Conservation (phyloP, 2,329 filamentous ascomycete species). For the Magnaporthiopsis rhizophila region DNA sequence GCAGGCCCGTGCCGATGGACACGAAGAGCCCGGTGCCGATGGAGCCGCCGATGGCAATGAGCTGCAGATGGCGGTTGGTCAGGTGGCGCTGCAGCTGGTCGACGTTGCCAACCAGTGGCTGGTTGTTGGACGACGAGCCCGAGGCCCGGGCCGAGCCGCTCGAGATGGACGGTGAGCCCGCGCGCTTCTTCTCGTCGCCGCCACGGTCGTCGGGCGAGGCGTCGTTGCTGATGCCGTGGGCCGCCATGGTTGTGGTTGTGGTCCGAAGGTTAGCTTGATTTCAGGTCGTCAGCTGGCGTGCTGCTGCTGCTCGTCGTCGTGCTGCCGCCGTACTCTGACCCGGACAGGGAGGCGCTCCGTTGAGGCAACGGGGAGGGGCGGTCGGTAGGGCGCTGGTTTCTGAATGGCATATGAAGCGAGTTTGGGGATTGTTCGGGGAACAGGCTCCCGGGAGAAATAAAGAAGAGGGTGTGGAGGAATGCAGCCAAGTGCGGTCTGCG, state of each 20-base stretch:
- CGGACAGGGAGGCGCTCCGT: conserved; percentile 4
- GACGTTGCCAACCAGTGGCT: conserved; percentile 4
- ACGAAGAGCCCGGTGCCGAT: conserved; percentile 54
- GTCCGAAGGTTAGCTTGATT: too few species aligned
- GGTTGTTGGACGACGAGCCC: background rate
- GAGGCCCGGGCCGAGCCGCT: background rate
- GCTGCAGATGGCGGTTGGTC: conserved; percentile 47
- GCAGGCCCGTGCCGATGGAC: conserved; percentile 49
- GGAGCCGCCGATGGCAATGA: conserved; percentile 50
- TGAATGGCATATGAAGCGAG: background rate
- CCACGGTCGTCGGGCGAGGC: background rate
- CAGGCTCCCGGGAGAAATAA: background rate
- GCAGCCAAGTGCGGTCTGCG: too few species aligned
- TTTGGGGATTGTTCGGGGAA: background rate
- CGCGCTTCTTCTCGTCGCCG: background rate
- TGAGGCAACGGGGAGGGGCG: conserved; percentile 2
- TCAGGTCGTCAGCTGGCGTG: too few species aligned
- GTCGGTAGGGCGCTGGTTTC: background rate
- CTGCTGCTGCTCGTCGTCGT: background rate
- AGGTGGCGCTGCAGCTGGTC: conserved; percentile 36
- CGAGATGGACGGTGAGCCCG: background rate
- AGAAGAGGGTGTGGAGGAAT: background rate
- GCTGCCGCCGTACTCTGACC: conserved; percentile 4
- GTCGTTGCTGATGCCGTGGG: background rate
- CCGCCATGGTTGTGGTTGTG: too few species aligned